These are phyloP conservation scores for Pezicula rhizophila DNA, from an alignment of 2,329 filamentous ascomycete species.

Conservation along the genomic window DNA sequence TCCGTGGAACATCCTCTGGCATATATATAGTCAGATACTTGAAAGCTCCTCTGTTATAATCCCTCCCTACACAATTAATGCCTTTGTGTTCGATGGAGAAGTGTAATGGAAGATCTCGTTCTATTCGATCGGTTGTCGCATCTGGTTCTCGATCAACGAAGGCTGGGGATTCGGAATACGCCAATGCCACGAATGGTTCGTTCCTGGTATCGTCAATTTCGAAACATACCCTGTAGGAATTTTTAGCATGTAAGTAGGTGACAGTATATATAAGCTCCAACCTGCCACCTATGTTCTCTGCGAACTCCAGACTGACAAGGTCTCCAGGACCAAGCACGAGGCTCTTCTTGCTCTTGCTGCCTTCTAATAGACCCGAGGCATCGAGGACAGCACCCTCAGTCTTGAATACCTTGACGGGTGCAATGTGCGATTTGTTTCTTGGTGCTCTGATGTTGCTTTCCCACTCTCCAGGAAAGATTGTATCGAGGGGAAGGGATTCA, in stretches of 20 bases:
- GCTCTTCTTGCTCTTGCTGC: background rate
- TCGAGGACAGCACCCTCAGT: conserved; percentile 28
- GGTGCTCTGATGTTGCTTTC: conserved; percentile 32
- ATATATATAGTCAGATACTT: conserved; percentile 34
- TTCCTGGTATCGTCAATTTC: conserved; percentile 24
- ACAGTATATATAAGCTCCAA: conserved; percentile 14
- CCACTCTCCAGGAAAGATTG: conserved; percentile 35
- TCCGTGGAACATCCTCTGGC: conserved; percentile 15
- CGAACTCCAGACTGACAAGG: conserved; percentile 33
- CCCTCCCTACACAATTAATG: conserved; percentile 27
- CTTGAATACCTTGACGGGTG: conserved; percentile 28
- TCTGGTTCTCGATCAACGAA: conserved; percentile 29
- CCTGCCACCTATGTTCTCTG: conserved; percentile 35
- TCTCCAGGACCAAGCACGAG: conserved; percentile 24
- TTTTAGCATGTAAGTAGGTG: background rate
- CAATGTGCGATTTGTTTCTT: conserved; percentile 29
- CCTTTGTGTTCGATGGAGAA: conserved; percentile 26
- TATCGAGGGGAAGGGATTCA: conserved; percentile 22
- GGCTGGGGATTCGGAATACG: conserved; percentile 31
- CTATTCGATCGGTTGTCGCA: conserved; percentile 27
- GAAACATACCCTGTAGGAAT: conserved; percentile 28
- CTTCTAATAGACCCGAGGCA: conserved; percentile 10
- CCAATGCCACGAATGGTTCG: conserved; percentile 28
- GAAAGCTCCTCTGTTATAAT: conserved; percentile 33
- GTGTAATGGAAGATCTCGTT: conserved; percentile 28